These are phyloP conservation scores for Mentha longifolia DNA, from an alignment of 257 asterid species.

Conservation along the genomic window DNA sequence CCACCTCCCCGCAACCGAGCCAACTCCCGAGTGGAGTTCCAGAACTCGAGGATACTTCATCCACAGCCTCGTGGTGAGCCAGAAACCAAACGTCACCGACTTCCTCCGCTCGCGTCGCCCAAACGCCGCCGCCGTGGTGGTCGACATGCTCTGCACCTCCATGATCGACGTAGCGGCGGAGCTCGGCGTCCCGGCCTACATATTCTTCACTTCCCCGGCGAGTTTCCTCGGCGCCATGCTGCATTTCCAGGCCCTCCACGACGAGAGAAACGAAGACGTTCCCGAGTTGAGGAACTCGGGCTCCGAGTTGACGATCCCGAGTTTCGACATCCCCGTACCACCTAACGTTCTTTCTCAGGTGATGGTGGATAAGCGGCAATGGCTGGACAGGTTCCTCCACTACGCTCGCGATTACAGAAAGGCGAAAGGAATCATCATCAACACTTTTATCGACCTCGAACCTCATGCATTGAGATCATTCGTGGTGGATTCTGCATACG, in stretches of 20 bases:
- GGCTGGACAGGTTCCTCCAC: constrained; percentile 58
- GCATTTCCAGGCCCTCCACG: constrained; percentile 63
- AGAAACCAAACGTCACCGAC: constrained; percentile 44
- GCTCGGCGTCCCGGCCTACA: constrained; percentile 46
- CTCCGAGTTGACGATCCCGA: constrained; percentile 39
- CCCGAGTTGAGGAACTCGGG: constrained; percentile 38
- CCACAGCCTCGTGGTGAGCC: constrained; percentile 51
- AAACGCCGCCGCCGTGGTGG: constrained; percentile 41
- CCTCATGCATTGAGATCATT: constrained; percentile 48
- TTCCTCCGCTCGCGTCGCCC: constrained; percentile 37
- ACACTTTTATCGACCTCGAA: constrained; percentile 63
- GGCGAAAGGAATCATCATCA: constrained; percentile 59
- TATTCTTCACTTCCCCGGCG: constrained; percentile 68
- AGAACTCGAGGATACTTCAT: constrained; percentile 62
- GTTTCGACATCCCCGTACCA: constrained; percentile 51
- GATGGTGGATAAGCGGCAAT: constrained; percentile 42
- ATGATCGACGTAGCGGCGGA: constrained; percentile 63
- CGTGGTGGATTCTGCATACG: constrained; percentile 29
- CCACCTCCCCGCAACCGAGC: constrained; percentile 53
- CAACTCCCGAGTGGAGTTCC: constrained; percentile 66
- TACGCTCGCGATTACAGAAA: constrained; percentile 60
- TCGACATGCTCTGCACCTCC: constrained; percentile 67
- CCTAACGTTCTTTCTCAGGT: constrained; percentile 49
- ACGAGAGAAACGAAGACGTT: constrained; percentile 49
- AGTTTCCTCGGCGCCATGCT: constrained; percentile 65